Percentiles rank a stretch among this genome's conserved stretches.
These are phyloP conservation scores for Cyclocybe cylindracea DNA, from an alignment of 768 basidiomycete genomes.

Conservation along the genomic window DNA sequence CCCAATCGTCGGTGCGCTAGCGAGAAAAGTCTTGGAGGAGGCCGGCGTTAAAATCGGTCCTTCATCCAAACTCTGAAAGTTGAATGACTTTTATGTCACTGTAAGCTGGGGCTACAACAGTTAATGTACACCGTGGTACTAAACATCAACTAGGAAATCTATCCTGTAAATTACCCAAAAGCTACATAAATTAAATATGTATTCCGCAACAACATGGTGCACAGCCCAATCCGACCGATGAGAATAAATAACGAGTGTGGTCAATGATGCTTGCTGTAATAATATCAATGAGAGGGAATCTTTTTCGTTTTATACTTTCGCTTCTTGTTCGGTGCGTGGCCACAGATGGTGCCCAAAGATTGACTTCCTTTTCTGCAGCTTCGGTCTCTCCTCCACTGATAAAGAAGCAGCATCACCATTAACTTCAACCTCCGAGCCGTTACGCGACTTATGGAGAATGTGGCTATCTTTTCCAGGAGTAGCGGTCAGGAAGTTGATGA, in stretches of 20 bases:
- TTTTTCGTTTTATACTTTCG: no score
- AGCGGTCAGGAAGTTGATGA: constrained; percentile 64
- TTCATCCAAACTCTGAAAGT: constrained; percentile 32
- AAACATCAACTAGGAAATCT: no score
- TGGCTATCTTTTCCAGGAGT: constrained; percentile 46
- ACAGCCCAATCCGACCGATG: not conserved
- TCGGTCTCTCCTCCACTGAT: no score
- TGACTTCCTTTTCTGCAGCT: no score
- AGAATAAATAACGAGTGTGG: no score
- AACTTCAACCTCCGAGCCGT: constrained; percentile 1
- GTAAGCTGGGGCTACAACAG: not conserved
- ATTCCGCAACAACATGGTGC: not conserved
- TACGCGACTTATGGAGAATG: constrained; percentile 5
- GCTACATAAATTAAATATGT: not conserved
- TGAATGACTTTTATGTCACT: not conserved
- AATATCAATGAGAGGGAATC: no score
- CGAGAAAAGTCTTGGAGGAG: constrained; percentile 59
- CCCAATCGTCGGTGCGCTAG: constrained; percentile 63
- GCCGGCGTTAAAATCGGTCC: constrained; percentile 37
- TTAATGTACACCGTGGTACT: no score
- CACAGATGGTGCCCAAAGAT: no score
- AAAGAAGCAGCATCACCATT: no score
- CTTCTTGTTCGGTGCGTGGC: no score
- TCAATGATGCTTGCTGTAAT: no score
- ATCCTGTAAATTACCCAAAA: no score